Conservation (phyloP, 164 flowering plant species). For the Euptelea pleiosperma region DNA sequence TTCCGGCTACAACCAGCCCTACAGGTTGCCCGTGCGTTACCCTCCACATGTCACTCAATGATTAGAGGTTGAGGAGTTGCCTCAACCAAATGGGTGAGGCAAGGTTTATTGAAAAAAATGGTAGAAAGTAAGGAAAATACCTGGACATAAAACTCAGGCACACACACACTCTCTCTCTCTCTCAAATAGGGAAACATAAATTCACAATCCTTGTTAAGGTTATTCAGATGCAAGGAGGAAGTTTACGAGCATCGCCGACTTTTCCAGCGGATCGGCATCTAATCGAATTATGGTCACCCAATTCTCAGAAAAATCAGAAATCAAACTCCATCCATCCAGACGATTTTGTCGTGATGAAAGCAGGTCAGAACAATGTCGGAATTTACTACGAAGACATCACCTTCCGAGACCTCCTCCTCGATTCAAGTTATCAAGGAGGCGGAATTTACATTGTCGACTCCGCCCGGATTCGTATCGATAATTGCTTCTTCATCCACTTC, state of each 20-base stretch:
- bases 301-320: slow-evolving; percentile 13
- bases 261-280: slow-evolving; percentile 44
- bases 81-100: no score
- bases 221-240: slow-evolving; percentile 38
- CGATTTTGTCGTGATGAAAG: not conserved
- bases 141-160: no score
- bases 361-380: not conserved
- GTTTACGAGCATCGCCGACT: slow-evolving; percentile 37
- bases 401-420: slow-evolving; percentile 45
- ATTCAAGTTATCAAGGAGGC: slow-evolving; percentile 44
- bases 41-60: no score
- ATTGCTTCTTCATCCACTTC: slow-evolving; percentile 26
- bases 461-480: slow-evolving; percentile 37
- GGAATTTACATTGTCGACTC: slow-evolving; percentile 38
- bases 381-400: slow-evolving; percentile 47
- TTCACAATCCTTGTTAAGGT: no score
- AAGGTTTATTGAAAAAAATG: no score
- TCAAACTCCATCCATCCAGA: not conserved
- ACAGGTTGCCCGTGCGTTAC: no score
- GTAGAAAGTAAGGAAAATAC: no score
- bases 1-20: no score
- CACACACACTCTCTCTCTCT: no score
- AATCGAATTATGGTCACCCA: slow-evolving; percentile 31
- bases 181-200: no score
- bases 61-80: no score